Percentiles rank a stretch among this genome's conserved stretches.
Conservation (phyloP, 495 filamentous ascomycete species). For the Xylaria grammica region DNA sequence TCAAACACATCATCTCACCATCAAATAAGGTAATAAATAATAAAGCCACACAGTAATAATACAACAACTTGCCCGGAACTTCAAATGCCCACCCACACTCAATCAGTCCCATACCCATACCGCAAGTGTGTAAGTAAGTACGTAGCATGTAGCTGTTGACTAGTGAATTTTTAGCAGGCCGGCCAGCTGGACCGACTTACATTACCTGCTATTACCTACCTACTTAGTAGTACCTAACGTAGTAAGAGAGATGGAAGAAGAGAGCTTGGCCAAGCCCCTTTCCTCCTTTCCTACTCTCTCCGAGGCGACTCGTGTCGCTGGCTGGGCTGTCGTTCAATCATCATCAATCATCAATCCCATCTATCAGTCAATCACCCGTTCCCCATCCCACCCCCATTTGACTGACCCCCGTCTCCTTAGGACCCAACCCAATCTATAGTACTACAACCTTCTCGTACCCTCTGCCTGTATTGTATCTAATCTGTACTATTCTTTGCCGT, state of each 20-base stretch:
- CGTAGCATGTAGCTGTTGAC: slow-evolving; percentile 1
- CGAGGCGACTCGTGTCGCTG: slow-evolving; percentile 12
- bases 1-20: slow-evolving; percentile 22
- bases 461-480: too few relatives aligned
- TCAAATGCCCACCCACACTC: slow-evolving; percentile 14
- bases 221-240: too few relatives aligned
- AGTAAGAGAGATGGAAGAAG: too few relatives aligned
- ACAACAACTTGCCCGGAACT: too few relatives aligned
- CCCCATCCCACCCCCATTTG: slow-evolving; percentile 2
- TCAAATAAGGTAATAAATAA: slow-evolving; percentile 7
- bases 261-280: slow-evolving; percentile 14
- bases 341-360: background rate
- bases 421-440: too few relatives aligned
- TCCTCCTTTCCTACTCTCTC: slow-evolving; percentile 17
- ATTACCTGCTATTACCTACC: too few relatives aligned
- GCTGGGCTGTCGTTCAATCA: background rate
- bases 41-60: too few relatives aligned
- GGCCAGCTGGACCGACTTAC: too few relatives aligned
- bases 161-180: slow-evolving; percentile 11
- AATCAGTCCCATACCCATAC: slow-evolving; percentile 5
- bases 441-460: too few relatives aligned
- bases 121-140: too few relatives aligned
- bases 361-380: background rate
- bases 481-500: slow-evolving; percentile 11
- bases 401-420: too few relatives aligned